Base-by-base conservation (phyloP, 305 asterid species). In the Euphrasia arctica region DNA sequence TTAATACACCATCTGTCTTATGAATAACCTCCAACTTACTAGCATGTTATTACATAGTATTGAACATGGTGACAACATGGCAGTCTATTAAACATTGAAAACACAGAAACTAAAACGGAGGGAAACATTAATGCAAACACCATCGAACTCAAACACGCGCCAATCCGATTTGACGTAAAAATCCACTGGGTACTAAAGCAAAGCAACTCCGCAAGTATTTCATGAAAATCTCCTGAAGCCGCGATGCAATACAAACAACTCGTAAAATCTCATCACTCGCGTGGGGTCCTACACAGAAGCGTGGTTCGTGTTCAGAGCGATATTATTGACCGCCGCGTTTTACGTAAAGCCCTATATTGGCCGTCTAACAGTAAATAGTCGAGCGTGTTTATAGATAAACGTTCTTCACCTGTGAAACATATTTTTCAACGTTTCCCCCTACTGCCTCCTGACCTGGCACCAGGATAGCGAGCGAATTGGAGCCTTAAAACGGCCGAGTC, bases 371-470 rank as follows among this genome's bases (percentile, higher is more conserved):
- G 50, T 65, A 51, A 70, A 65, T 5, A 73, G 68, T 62, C 73
- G 69, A 69, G 13, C 15, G 59, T 75, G 59, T 59, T 72, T 39
- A 77, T 64, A 54, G 67, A 70, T 69, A 83, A 72, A 75, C 58
- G 58, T 76, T 68, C 22, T 59, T 85, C 97, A 90, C 95, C 95
- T 87, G 87, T 72, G 78, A 62, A 60, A 67, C 73, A 62, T 28
- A n/a, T 74, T 74, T 64, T 60, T 88, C 80, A 86, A 66, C 86
- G 95, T 72, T 79, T 90, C 60, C 82, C 84, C 9, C 93, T 91
- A 79, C 91, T 91, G 42, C 91, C 84, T 72, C 91, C 93, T 69
- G 96, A 83, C 86, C 95, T 82, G 55, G 95, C 88, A 79, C 95
- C 97, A 68, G 95, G 88, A 75, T 73, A 65, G 79, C 95, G 94